Evolutionary conservation across 2,329 filamentous ascomycete genomes (phyloP).

Genomic region (Trichoderma sp.): DNA sequence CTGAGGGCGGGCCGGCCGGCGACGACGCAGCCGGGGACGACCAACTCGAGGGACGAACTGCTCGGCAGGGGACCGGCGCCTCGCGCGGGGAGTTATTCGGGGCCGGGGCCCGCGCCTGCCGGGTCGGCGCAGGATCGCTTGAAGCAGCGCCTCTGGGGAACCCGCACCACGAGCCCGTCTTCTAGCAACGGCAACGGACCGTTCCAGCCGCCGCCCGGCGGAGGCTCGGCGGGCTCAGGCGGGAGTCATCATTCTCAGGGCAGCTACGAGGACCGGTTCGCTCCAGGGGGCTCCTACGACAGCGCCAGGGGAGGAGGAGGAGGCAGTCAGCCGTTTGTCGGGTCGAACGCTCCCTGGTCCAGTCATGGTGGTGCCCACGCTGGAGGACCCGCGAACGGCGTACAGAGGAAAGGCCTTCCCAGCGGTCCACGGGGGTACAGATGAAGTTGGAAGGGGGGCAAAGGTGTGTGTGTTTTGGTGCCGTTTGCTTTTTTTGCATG

Average conservation of each 20-base stretch:
- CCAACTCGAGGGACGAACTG: conserved; percentile 40
- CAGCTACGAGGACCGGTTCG: conserved; percentile 52
- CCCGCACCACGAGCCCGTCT: conserved; percentile 60
- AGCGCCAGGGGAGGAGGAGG: conserved; percentile 28
- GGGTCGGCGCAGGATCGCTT: conserved; percentile 73
- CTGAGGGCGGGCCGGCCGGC: conserved; percentile 48
- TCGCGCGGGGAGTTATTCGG: conserved; percentile 74
- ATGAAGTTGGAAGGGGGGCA: conserved; percentile 33
- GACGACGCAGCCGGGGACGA: conserved; percentile 31
- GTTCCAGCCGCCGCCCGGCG: conserved; percentile 49
- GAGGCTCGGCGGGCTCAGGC: conserved; percentile 21
- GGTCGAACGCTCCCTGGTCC: conserved; percentile 53
- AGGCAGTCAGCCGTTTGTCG: conserved; percentile 46
- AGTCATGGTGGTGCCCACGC: conserved; percentile 44
- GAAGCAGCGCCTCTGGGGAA: conserved; percentile 75
- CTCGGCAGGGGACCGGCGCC: conserved; percentile 62
- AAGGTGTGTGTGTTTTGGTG: not conserved
- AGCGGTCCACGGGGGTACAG: conserved; percentile 49
- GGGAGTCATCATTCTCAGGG: conserved; percentile 36
- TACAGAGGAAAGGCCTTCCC: conserved; percentile 48
- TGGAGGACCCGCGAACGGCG: conserved; percentile 34
- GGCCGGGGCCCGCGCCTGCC: conserved; percentile 38
- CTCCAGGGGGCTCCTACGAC: conserved; percentile 51
- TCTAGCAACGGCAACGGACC: conserved; percentile 44
- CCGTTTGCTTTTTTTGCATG: not conserved